These are phyloP conservation scores for Amesomyces nigricolor DNA, from an alignment of 2,329 filamentous ascomycete species.

Conservation along the genomic window DNA sequence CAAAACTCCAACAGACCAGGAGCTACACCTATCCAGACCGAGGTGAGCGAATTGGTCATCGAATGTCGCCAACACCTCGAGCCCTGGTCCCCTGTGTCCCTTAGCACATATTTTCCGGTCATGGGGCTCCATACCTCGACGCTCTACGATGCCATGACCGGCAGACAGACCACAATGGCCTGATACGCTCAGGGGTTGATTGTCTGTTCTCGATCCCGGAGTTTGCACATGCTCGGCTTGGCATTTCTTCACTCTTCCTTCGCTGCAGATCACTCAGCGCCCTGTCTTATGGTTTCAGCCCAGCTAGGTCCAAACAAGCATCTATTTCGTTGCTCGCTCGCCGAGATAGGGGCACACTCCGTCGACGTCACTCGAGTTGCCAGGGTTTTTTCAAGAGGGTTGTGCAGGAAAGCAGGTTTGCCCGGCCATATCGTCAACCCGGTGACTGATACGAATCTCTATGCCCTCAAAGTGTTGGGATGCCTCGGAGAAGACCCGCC, in stretches of 20 bases:
- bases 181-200: neutral
- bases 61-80: neutral
- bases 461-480: no score
- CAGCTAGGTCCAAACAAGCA: neutral
- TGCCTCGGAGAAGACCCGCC: no score
- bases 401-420: no score
- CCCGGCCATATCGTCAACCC: no score
- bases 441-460: no score
- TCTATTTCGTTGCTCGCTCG: neutral
- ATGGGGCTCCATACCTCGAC: no score
- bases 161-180: constrained; percentile 1
- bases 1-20: neutral
- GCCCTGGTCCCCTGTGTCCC: no score
- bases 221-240: no score
- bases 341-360: neutral
- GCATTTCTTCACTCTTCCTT: no score
- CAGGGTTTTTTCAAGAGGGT: no score
- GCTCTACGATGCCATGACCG: neutral
- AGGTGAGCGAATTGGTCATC: neutral
- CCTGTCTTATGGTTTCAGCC: neutral
- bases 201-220: neutral
- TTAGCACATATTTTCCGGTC: no score
- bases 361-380: neutral
- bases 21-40: neutral
- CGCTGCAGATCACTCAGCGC: neutral